Conservation (phyloP, 371 early-diverging fungal genomes). For the Umbelopsis sp. region DNA sequence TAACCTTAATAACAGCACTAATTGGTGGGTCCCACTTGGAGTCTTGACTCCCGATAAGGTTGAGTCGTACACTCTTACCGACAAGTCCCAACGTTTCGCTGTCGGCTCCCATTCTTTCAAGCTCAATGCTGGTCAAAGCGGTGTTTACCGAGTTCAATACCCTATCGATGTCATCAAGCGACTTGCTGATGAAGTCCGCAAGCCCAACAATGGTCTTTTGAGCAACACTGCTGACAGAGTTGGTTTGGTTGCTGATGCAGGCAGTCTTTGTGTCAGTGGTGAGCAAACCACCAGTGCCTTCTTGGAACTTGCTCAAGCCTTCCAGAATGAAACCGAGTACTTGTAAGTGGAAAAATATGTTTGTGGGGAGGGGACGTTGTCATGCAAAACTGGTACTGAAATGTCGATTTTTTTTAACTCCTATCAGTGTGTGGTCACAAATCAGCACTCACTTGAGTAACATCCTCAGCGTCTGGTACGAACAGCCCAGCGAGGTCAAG, state of each 20-base stretch:
- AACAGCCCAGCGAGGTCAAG: slow-evolving; percentile 49
- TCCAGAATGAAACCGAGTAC: slow-evolving; percentile 52
- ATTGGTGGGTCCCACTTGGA: slow-evolving; percentile 69
- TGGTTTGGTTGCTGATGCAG: slow-evolving; percentile 73
- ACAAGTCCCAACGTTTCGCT: slow-evolving; percentile 46
- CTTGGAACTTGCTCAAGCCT: slow-evolving; percentile 55
- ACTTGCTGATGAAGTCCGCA: slow-evolving; percentile 61
- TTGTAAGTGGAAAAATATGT: slow-evolving; percentile 35
- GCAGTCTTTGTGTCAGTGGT: slow-evolving; percentile 61
- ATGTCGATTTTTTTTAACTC: neutral
- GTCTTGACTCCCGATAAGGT: slow-evolving; percentile 38
- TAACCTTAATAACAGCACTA: slow-evolving; percentile 27
- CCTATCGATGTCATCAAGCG: slow-evolving; percentile 54
- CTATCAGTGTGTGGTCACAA: slow-evolving; percentile 50
- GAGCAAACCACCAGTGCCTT: slow-evolving; percentile 58
- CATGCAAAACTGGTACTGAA: too few species aligned
- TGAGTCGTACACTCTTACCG: slow-evolving; percentile 43
- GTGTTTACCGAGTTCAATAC: slow-evolving; percentile 77
- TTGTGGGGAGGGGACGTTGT: too few species aligned
- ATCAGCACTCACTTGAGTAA: slow-evolving; percentile 55
- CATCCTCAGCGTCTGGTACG: slow-evolving; percentile 55
- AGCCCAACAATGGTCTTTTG: slow-evolving; percentile 52
- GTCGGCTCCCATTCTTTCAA: slow-evolving; percentile 56
- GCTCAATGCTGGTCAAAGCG: slow-evolving; percentile 58
- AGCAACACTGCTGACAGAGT: slow-evolving; percentile 63